Evolutionary conservation across 495 filamentous ascomycete genomes (phyloP), one percentile per base, ranked within the genome.

Genomic region (Lasiosphaeria hispida): DNA sequence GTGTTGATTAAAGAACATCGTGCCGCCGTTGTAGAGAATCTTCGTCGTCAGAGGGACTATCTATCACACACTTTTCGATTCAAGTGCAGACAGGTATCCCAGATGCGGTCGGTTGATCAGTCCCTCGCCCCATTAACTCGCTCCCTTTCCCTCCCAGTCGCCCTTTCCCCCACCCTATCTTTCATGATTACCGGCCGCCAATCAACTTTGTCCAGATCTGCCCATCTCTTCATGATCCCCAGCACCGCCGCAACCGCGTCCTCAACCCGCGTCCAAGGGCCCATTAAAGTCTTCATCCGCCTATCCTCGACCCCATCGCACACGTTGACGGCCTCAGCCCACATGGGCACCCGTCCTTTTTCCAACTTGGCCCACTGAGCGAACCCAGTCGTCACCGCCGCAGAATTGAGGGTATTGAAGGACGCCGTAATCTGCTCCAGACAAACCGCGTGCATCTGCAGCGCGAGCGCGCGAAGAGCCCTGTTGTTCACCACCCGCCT

Each of bases 211-310:
- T 77, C 69, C 34, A 57, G 55, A n/a, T 66, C 64, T 7, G 64
- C 57, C 66, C 69, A 77, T 39, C 59, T 48, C 7, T 60, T 58
- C 60, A 76, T 55, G 8, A 72, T 44, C 38, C 38, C 58, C 51
- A 72, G 56, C 35, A 54, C 59, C 18, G 63, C 63, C 8, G 23
- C 49, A 10, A 68, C 57, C 3, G 60, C 67, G 5, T 75, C 70
- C 18, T 71, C 63, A 5, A 71, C 66, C 33, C 47, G 62, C 7
- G 62, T 68, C 75, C 74, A 77, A 6, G 72, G 72, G 4, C 74
- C 74, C 0, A 75, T 41, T 0, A 67, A 19, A 19, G 62, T 59
- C 52, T 50, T 62, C 43, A 72, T 49, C 14, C 59, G 36, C 8
- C 61, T 35, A 14, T 69, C 65, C 7, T 65, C 63, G 5, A 74